Conservation (phyloP, 257 asterid species). For the Fraxinus cuspidata region DNA sequence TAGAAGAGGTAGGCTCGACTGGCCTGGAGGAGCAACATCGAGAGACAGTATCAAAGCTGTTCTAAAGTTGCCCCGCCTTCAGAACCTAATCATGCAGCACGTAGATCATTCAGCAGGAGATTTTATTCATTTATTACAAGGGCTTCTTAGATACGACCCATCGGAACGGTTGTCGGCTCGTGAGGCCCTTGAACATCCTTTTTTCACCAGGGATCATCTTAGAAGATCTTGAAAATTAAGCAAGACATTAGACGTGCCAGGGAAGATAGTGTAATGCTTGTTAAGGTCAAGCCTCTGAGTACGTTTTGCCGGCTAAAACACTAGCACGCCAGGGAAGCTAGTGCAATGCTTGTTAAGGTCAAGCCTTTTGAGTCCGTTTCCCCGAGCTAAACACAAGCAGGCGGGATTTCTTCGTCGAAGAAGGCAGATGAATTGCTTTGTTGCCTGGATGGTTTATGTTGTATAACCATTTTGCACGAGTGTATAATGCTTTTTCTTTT, state of each 20-base stretch:
- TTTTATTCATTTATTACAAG: constrained; percentile 72
- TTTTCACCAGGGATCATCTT: constrained; percentile 61
- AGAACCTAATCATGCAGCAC: constrained; percentile 81
- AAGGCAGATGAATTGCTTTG: neutral
- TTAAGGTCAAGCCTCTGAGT: neutral
- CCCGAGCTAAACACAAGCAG: neutral
- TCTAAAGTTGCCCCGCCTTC: constrained; percentile 69
- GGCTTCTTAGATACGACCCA: constrained; percentile 78
- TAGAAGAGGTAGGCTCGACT: constrained; percentile 71
- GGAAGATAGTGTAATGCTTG: constrained; percentile 20
- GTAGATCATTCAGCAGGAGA: constrained; percentile 98
- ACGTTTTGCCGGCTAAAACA: too few relatives aligned
- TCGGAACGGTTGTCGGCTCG: constrained; percentile 69
- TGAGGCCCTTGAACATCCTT: constrained; percentile 75
- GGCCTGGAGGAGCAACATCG: constrained; percentile 90
- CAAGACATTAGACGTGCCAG: constrained; percentile 7
- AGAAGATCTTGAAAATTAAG: constrained; percentile 18
- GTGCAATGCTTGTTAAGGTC: constrained; percentile 10
- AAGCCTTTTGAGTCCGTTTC: too few relatives aligned
- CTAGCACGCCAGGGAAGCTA: constrained; percentile 18
- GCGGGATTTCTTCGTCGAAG: neutral
- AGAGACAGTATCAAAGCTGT: constrained; percentile 84
- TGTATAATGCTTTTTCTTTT: neutral
- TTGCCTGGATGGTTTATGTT: neutral
- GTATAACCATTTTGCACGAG: neutral